Conservation (phyloP, 441 rosid genomes). For the Geranium incanum region DNA sequence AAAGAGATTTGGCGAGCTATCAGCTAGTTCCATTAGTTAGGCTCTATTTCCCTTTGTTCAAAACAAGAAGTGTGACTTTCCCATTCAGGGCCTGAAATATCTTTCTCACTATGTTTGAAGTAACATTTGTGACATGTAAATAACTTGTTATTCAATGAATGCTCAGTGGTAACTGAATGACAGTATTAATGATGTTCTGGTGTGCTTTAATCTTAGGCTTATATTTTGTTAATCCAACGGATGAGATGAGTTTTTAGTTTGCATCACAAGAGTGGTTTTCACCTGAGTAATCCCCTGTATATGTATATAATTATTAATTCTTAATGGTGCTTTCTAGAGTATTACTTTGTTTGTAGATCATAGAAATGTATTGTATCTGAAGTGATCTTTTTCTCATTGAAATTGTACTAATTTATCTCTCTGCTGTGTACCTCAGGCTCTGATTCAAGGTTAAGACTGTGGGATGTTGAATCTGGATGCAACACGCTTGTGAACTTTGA, state of each 20-base stretch:
- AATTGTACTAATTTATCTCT: not conserved
- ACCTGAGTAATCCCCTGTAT: too few relatives aligned
- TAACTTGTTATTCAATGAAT: not conserved
- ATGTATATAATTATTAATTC: not conserved
- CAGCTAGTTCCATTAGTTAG: too few relatives aligned
- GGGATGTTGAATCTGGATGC: slow-evolving; percentile 89
- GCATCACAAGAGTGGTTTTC: too few relatives aligned
- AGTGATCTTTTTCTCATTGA: slow-evolving; percentile 7
- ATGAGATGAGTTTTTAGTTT: too few relatives aligned
- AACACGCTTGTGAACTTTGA: slow-evolving; percentile 87
- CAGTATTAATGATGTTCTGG: not conserved
- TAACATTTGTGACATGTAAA: not conserved
- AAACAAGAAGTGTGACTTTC: not conserved
- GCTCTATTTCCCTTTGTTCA: not conserved
- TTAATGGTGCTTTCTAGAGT: not conserved
- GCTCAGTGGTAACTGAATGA: not conserved
- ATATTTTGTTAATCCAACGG: too few relatives aligned
- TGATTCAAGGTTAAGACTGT: slow-evolving; percentile 82
- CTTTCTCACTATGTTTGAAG: not conserved
- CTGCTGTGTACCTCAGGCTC: slow-evolving; percentile 48
- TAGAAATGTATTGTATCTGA: not conserved
- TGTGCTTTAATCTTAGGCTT: too few relatives aligned
- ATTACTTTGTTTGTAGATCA: not conserved
- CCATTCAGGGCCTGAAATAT: not conserved
- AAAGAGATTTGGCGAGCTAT: too few relatives aligned